Base-by-base conservation (phyloP, 805 yeast species). In the Maudiozyma bulderi region DNA sequence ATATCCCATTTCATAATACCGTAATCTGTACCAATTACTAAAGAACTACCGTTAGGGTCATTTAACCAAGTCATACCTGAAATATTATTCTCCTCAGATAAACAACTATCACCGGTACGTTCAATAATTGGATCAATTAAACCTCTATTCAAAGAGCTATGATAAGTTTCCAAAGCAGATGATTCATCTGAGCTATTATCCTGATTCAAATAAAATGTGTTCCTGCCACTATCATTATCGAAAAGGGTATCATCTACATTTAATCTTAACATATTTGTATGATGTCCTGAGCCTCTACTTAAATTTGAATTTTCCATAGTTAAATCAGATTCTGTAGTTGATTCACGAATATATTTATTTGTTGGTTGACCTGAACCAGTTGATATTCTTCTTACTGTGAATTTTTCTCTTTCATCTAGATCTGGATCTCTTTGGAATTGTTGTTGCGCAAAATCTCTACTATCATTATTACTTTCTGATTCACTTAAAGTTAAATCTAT, bases 1-100 rank as follows among this genome's bases (percentile, higher is more conserved):
- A 86, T 74, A 41, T 76, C 78, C 89, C 91, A 86, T 54, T 74
- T 72, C 43, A 81, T 71, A 20, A 86, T 68, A 0, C 95, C 95
- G 42, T 76, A 78, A 51, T 79, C 82, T 47, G 80, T 74, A 1
- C 86, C 90, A 35, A 84, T 76, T 6, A 79, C 68, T 38, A 84
- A 61, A 37, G 74, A 71, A 15, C 78, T 71, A 0, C 82, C 81
- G 8, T 75, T 72, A 14, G 64, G 62, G 52, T 73, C 74, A 43
- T 72, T 72, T 43, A 76, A 64, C 76, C 85, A 76, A 49, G 79
- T 82, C 50, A 84, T 60, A 1, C 90, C 90, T 14, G 78, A 70
- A 8, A 83, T 74, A 51, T 80, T 83, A 53, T 68, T 69, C 50
- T 73, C 78, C 39, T 61, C 66, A 2, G 53, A 52, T 14, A 57